These are phyloP conservation scores for Stenogyne calaminthoides DNA, from an alignment of 305 asterid genomes.

Conservation along the genomic window DNA sequence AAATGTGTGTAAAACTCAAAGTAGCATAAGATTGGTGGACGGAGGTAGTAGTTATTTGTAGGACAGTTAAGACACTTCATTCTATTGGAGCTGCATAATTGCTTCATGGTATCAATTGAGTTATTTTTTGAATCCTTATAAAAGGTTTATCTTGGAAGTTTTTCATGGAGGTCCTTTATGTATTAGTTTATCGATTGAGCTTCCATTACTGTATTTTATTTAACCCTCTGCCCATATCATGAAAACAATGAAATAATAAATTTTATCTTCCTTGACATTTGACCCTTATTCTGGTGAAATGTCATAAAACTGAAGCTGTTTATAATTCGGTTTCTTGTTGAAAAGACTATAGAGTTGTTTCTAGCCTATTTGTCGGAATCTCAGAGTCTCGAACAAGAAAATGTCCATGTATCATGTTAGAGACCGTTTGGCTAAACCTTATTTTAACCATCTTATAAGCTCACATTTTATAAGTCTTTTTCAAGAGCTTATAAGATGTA, in stretches of 20 bases:
- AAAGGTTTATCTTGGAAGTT: background rate
- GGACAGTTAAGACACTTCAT: background rate
- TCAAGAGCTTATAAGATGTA: too few relatives aligned
- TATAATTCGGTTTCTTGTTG: conserved; percentile 19
- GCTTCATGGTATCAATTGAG: conserved; percentile 6
- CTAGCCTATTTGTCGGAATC: background rate
- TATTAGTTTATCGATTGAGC: conserved; percentile 7
- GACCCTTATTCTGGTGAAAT: conserved; percentile 16
- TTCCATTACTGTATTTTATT: conserved; percentile 12
- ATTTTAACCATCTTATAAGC: too few relatives aligned
- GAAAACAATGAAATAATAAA: conserved; percentile 6
- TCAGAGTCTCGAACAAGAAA: background rate
- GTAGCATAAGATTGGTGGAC: too few relatives aligned
- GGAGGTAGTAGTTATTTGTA: background rate
- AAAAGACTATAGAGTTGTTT: background rate
- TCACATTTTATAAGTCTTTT: too few relatives aligned
- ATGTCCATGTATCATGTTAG: conserved; percentile 17
- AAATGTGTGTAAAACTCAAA: too few relatives aligned
- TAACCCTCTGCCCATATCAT: conserved; percentile 13
- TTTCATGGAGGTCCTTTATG: background rate
- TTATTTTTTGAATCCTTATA: conserved; percentile 1
- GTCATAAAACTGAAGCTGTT: conserved; percentile 23
- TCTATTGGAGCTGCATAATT: conserved; percentile 13
- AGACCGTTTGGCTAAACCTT: too few relatives aligned
- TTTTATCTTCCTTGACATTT: conserved; percentile 11